Evolutionary conservation across 2,329 filamentous ascomycete genomes (phyloP).

Genomic region (Colletotrichum caudatum): DNA sequence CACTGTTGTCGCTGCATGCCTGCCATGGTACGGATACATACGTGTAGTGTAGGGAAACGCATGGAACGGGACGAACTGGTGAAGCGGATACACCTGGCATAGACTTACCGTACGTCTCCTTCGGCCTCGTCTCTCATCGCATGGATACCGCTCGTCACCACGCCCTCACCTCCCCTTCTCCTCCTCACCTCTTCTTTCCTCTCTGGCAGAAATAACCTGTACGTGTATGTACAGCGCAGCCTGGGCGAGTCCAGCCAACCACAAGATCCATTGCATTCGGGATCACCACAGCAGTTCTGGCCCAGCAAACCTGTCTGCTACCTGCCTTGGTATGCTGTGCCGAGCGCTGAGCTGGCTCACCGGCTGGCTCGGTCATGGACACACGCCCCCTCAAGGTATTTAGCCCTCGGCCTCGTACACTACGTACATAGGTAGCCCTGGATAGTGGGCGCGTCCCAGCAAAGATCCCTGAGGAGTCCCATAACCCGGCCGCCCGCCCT

Average conservation of each 20-base stretch:
- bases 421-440: neutral
- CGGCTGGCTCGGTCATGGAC: neutral
- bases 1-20: constrained; percentile 1
- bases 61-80: constrained; percentile 22
- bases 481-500: constrained; percentile 30
- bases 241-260: neutral
- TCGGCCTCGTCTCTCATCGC: neutral
- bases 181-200: constrained; percentile 15
- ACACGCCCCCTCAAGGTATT: neutral
- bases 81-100: constrained; percentile 20
- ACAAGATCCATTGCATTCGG: neutral
- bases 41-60: neutral
- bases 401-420: neutral
- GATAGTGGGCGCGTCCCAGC: neutral
- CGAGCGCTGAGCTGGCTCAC: constrained; percentile 7
- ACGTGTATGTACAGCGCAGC: neutral
- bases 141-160: neutral
- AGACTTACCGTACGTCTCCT: neutral
- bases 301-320: neutral
- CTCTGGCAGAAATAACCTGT: neutral
- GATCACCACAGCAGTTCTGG: constrained; percentile 17
- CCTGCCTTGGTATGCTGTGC: neutral
- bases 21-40: neutral
- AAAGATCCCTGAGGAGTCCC: constrained; percentile 28
- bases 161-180: neutral